Percentiles rank a stretch among this genome's conserved stretches.
Evolutionary conservation across 129 eudicot species (phyloP).

Genomic region (Centaurea solstitialis): DNA sequence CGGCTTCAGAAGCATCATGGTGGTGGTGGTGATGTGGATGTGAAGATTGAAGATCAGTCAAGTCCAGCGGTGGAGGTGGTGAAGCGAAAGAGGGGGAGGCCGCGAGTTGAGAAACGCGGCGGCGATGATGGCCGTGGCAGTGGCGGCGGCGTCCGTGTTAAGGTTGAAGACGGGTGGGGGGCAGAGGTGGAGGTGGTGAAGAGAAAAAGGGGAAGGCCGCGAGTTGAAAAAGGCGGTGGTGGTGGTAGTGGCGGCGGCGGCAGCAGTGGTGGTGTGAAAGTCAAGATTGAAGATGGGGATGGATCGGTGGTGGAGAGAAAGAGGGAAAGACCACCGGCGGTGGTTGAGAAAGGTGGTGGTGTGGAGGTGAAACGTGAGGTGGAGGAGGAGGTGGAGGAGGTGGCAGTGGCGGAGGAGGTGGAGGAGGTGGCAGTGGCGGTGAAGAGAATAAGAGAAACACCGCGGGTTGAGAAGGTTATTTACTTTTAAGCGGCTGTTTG

Average conservation of each 20-base stretch:
- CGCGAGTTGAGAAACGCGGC: not conserved
- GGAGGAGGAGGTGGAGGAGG: not conserved
- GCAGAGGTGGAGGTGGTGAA: not conserved
- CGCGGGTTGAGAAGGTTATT: constrained; percentile 1
- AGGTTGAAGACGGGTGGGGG: not conserved
- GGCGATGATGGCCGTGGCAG: not conserved
- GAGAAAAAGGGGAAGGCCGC: not conserved
- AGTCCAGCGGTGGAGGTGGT: not conserved
- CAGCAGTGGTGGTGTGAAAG: not conserved
- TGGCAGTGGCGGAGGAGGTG: too few relatives aligned
- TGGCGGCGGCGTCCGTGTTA: not conserved
- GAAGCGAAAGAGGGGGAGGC: constrained; percentile 3
- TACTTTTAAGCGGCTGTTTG: constrained; percentile 22
- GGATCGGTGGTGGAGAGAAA: not conserved
- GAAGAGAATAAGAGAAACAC: not conserved
- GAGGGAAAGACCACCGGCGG: not conserved
- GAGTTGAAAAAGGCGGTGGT: not conserved
- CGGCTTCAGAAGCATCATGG: not conserved
- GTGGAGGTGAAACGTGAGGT: not conserved
- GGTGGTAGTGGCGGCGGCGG: too few relatives aligned
- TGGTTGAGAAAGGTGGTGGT: not conserved
- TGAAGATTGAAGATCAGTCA: not conserved
- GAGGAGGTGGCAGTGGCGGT: too few relatives aligned
- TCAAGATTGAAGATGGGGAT: not conserved
- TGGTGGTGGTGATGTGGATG: not conserved